Percentiles rank a stretch among this genome's conserved stretches.
These are phyloP conservation scores for Fusarium redolens DNA, from an alignment of 2,329 filamentous ascomycete species.

Conservation along the genomic window DNA sequence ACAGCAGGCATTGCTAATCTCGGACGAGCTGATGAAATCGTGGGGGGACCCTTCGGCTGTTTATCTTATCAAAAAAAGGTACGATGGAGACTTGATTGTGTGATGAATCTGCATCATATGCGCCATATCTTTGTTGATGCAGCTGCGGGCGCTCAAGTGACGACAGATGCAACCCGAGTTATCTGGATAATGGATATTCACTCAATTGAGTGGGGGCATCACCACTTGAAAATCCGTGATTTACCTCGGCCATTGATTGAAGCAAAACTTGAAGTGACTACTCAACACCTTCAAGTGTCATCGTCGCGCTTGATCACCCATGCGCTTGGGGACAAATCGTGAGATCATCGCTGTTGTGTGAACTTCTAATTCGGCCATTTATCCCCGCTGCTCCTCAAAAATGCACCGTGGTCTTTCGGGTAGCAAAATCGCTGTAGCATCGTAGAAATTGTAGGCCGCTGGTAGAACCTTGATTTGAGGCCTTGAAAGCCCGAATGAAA, in stretches of 20 bases:
- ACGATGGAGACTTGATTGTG: constrained; percentile 1
- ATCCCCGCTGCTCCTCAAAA: not conserved
- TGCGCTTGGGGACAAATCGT: constrained; percentile 4
- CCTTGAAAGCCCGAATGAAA: constrained; percentile 29
- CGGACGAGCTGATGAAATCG: constrained; percentile 33
- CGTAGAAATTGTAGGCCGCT: not conserved
- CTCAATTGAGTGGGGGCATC: constrained; percentile 19
- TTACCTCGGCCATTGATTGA: constrained; percentile 1
- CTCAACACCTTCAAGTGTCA: not conserved
- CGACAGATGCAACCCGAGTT: constrained; percentile 21
- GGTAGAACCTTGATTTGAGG: constrained; percentile 22
- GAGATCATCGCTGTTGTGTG: constrained; percentile 34
- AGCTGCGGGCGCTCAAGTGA: constrained; percentile 40
- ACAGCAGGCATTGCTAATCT: constrained; percentile 24
- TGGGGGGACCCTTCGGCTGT: constrained; percentile 39
- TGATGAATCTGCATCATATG: constrained; percentile 15
- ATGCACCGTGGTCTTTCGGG: not conserved
- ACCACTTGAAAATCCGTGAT: constrained; percentile 5
- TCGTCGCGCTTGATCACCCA: constrained; percentile 13
- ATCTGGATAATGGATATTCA: constrained; percentile 13
- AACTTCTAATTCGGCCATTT: constrained; percentile 13
- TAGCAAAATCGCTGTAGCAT: constrained; percentile 11
- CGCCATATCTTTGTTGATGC: constrained; percentile 35
- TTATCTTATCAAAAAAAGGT: constrained; percentile 33
- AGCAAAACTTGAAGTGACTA: not conserved